Base-by-base conservation (phyloP, 257 asterid species). In the Rhazya stricta region DNA sequence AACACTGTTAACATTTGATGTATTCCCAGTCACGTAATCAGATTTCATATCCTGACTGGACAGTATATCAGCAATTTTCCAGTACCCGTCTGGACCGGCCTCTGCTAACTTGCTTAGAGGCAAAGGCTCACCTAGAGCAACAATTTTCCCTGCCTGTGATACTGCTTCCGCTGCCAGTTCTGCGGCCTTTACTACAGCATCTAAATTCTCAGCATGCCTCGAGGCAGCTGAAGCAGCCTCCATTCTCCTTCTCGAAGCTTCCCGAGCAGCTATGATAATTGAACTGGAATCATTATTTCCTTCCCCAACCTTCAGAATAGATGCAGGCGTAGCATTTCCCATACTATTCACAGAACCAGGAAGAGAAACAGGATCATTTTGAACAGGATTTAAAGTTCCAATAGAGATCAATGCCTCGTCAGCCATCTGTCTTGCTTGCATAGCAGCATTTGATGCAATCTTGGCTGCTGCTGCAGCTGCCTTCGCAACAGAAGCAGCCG, bases 391-490 rank as follows among this genome's bases (percentile, higher is more conserved):
- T 23, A 71, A 77, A 67, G 80, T 74, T 82, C 86, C 91, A 84
- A 74, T 61, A 29, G 75, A 63, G 60, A 71, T 39, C 73, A 87
- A 50, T 78, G 93, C 90, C 79, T 95, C 96, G 67, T 91, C 97
- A 18, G 97, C 97, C 92, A 96, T 91, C 81, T 83, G 89, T 79
- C 89, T 90, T 50, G 97, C 96, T 79, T 89, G 96, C 71, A 83
- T 71, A 32, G 98, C 97, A 79, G 89, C 97, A 78, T 77, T 88
- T 80, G 89, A 90, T 71, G 99, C 99, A 67, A 96, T 85, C 86
- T 89, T 90, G 68, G 99, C 98, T 77, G 98, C 97, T 30, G 96
- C 97, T 36, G 99, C 94, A 0, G 99, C 99, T 29, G 96, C 99
- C 91, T 88, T 95, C 23, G 99, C 99, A 77, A 95, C 97, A 80